A percentile compares a stretch with the other conserved stretches of the same genome.
phyloP scores from a whole-genome alignment of 1,284 basidiomycete genomes.

The Gomphus bonarii region DNA sequence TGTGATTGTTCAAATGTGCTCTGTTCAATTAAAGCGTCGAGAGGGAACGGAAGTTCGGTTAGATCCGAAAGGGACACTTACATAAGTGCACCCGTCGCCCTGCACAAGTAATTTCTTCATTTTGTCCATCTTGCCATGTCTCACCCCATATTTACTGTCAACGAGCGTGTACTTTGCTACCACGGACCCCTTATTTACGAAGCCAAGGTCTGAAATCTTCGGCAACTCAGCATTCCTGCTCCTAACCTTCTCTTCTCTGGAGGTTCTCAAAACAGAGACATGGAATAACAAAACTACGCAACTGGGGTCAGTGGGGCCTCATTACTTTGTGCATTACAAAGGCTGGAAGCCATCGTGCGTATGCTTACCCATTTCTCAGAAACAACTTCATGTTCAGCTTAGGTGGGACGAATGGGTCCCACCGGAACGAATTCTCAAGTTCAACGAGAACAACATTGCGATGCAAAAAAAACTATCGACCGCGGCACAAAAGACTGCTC shows the following conservation, averaged over 20 bases:
- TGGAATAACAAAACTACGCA: constrained; percentile 65
- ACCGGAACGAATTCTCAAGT: constrained; percentile 72
- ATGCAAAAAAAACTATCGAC: constrained; percentile 57
- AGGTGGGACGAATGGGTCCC: constrained; percentile 99
- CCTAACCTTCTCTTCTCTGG: neutral
- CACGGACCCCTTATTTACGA: constrained; percentile 94
- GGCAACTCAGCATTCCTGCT: neutral
- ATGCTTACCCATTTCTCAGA: neutral
- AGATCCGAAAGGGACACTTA: neutral
- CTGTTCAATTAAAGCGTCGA: too few relatives aligned
- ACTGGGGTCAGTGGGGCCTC: constrained; percentile 60
- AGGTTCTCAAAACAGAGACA: constrained; percentile 72
- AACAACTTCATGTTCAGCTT: constrained; percentile 3
- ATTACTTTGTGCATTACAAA: constrained; percentile 97
- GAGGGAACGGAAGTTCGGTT: neutral
- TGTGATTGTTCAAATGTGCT: too few relatives aligned
- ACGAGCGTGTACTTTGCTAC: constrained; percentile 86
- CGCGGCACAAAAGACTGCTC: constrained; percentile 23
- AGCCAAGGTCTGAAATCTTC: constrained; percentile 50
- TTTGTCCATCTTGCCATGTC: neutral
- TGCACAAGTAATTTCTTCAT: too few relatives aligned
- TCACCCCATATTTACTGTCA: constrained; percentile 27
- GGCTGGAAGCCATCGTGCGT: constrained; percentile 97
- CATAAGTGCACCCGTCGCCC: neutral
- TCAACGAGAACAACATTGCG: constrained; percentile 77